phyloP scores from a whole-genome alignment of 2,329 filamentous ascomycete species.

The Colletotrichum liriopes region DNA sequence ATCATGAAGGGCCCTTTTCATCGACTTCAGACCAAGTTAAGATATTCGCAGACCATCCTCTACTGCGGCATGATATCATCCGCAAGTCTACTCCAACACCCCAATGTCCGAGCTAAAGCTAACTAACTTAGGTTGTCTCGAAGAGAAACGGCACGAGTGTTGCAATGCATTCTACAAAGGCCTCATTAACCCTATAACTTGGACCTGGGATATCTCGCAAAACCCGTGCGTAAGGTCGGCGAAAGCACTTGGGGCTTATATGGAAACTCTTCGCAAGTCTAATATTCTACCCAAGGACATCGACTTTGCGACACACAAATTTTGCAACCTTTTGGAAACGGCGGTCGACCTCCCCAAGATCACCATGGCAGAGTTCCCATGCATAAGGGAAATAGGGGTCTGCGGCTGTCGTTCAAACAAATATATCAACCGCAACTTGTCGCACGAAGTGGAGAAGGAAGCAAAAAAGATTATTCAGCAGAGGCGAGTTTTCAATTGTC shows the following conservation, averaged over 20 bases:
- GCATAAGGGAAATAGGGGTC: conserved; percentile 16
- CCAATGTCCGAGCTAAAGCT: background rate
- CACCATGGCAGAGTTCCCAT: conserved; percentile 27
- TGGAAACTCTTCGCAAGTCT: conserved; percentile 35
- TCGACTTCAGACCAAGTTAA: conserved; percentile 25
- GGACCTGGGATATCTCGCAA: conserved; percentile 31
- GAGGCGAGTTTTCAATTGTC: conserved; percentile 39
- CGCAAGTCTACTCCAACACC: conserved; percentile 18
- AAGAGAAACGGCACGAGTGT: conserved; percentile 39
- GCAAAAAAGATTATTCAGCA: conserved; percentile 36
- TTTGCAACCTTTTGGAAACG: conserved; percentile 38
- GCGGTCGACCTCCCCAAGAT: conserved; percentile 34
- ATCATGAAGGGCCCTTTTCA: conserved; percentile 42
- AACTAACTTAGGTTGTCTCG: conserved; percentile 24
- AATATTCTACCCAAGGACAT: conserved; percentile 41
- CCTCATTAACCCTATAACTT: conserved; percentile 34
- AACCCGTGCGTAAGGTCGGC: conserved; percentile 34
- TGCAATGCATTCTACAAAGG: conserved; percentile 41
- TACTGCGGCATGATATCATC: conserved; percentile 40
- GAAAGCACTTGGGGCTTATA: conserved; percentile 38
- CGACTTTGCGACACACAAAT: conserved; percentile 41
- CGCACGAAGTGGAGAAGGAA: conserved; percentile 24
- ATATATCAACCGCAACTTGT: conserved; percentile 25
- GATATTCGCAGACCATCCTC: conserved; percentile 41
- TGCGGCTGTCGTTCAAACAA: conserved; percentile 35